These are phyloP conservation scores for Echites panduratus DNA, from an alignment of 257 asterid species.

Conservation along the genomic window DNA sequence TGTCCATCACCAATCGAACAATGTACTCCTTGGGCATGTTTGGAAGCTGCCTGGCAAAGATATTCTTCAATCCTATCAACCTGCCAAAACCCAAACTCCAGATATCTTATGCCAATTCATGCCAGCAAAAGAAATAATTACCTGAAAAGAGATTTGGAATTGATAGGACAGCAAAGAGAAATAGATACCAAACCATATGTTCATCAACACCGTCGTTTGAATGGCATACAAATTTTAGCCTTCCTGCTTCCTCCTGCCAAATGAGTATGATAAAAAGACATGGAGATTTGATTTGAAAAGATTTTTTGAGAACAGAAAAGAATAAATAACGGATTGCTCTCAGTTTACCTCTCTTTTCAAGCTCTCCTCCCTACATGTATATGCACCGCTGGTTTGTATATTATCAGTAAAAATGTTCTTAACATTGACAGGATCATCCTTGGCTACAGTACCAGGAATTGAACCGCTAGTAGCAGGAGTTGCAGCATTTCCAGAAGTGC, in stretches of 20 bases:
- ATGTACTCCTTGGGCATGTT: constrained; percentile 99
- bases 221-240: constrained; percentile 73
- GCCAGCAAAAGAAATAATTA: not conserved
- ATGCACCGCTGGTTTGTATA: constrained; percentile 90
- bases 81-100: constrained; percentile 33
- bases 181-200: constrained; percentile 88
- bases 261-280: constrained; percentile 7
- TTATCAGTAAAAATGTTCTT: constrained; percentile 73
- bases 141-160: constrained; percentile 2
- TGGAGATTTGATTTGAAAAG: not conserved
- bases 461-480: constrained; percentile 39
- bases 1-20: constrained; percentile 98
- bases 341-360: constrained; percentile 73
- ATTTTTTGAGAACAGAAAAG: not conserved
- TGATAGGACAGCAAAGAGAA: constrained; percentile 17
- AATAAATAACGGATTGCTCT: constrained; percentile 14
- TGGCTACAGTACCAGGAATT: constrained; percentile 52
- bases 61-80: constrained; percentile 95
- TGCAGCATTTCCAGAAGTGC: constrained; percentile 36
- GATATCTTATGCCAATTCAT: not conserved
- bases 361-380: constrained; percentile 89
- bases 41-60: constrained; percentile 90
- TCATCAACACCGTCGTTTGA: constrained; percentile 80
- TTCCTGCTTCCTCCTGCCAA: constrained; percentile 89
- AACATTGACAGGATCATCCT: constrained; percentile 61